Evolutionary conservation across 139 green algal species (phyloP).

Genomic region (Spirogloea muscicola): DNA sequence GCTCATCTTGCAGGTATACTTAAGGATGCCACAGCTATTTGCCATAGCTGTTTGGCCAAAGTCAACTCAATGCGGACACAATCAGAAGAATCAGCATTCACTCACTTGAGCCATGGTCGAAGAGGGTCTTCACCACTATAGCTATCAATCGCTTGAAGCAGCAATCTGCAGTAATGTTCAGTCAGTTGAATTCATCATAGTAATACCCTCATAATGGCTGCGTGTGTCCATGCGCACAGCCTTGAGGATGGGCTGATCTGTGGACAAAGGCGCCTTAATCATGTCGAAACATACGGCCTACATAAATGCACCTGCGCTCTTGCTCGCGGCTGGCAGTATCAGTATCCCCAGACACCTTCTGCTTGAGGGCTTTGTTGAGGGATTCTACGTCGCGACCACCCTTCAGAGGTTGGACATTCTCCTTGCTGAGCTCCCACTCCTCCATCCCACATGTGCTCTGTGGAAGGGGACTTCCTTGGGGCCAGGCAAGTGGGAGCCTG

Average conservation of each 20-base stretch:
- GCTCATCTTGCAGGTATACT: background rate
- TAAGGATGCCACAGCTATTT: background rate
- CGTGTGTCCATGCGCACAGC: background rate
- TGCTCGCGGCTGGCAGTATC: conserved; percentile 9
- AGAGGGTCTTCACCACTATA: conserved; percentile 76
- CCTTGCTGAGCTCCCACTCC: conserved; percentile 32
- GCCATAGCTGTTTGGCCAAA: too few relatives aligned
- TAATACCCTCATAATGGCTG: background rate
- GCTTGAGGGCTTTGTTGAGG: conserved; percentile 4
- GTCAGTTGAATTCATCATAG: background rate
- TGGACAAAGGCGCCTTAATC: too few relatives aligned
- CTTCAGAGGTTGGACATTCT: conserved; percentile 40
- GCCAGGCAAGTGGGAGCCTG: too few relatives aligned
- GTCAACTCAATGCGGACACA: background rate
- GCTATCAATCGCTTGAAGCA: conserved; percentile 56
- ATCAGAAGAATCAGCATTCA: background rate
- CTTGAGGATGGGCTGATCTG: too few relatives aligned
- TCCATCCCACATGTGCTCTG: too few relatives aligned
- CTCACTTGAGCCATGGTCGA: conserved; percentile 70
- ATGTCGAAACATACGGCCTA: background rate
- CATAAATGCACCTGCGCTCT: conserved; percentile 21
- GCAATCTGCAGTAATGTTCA: conserved; percentile 1
- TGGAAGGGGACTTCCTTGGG: too few relatives aligned
- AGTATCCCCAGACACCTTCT: background rate
- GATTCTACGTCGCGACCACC: conserved; percentile 8